Percentiles rank a stretch among this genome's conserved stretches.
phyloP scores from a whole-genome alignment of 352 stramenopile species.

The Phytophthora crassamura region DNA sequence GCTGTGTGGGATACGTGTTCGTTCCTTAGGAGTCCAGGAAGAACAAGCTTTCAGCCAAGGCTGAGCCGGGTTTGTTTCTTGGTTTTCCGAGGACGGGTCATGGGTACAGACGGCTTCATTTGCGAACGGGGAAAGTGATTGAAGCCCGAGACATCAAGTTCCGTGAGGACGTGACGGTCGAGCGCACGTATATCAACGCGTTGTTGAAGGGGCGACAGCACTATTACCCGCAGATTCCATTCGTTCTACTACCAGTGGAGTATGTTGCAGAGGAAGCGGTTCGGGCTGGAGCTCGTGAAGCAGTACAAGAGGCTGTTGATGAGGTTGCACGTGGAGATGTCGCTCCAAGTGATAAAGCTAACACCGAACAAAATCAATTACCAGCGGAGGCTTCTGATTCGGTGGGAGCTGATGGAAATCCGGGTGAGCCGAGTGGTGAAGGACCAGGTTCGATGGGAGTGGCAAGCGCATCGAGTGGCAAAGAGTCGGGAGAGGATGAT shows the following conservation, averaged over 20 bases:
- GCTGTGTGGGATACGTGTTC: conserved; percentile 10
- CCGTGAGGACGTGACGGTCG: conserved; percentile 12
- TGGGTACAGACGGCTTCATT: conserved; percentile 2
- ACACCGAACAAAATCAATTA: neutral
- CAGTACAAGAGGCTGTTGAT: neutral
- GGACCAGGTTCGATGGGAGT: neutral
- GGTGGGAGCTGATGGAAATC: neutral
- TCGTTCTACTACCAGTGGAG: conserved; percentile 13
- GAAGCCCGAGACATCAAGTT: conserved; percentile 7
- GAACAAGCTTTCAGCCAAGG: conserved; percentile 12
- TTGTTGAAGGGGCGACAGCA: conserved; percentile 12
- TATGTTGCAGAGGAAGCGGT: conserved; percentile 6
- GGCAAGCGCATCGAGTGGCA: neutral
- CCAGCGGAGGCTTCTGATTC: neutral
- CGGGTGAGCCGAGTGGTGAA: neutral
- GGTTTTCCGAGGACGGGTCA: conserved; percentile 4
- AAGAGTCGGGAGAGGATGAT: conserved; percentile 3
- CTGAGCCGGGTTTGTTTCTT: conserved; percentile 4
- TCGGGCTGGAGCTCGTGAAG: neutral
- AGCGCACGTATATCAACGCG: conserved; percentile 13
- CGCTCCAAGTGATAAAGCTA: neutral
- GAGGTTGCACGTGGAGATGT: neutral
- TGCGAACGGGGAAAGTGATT: conserved; percentile 10
- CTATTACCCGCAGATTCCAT: conserved; percentile 14
- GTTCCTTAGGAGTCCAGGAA: conserved; percentile 3